phyloP scores from a whole-genome alignment of 2,329 filamentous ascomycete genomes.

The Zelopaecilomyces penicillatus region DNA sequence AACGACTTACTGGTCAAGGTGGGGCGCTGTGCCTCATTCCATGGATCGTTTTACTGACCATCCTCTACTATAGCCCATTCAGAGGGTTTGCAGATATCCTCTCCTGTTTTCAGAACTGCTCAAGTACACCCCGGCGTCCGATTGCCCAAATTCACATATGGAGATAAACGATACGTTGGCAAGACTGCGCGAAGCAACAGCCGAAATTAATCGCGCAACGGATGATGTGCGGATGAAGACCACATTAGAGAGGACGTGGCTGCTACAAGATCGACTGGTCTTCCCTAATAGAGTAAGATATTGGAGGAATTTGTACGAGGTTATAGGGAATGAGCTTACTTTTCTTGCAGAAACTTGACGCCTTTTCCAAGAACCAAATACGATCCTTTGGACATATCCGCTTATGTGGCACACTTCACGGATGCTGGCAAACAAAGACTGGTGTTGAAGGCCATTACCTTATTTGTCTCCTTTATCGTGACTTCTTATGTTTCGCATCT shows the following conservation, averaged over 20 bases:
- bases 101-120: conserved; percentile 77
- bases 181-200: conserved; percentile 64
- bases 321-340: conserved; percentile 1
- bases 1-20: conserved; percentile 88
- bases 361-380: conserved; percentile 55
- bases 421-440: conserved; percentile 68
- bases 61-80: conserved; percentile 59
- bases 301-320: not conserved
- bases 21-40: conserved; percentile 2
- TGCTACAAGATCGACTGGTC: conserved; percentile 71
- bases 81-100: conserved; percentile 85
- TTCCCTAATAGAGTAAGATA: conserved; percentile 61
- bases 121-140: conserved; percentile 72
- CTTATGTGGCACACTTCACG: conserved; percentile 74
- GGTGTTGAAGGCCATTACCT: conserved; percentile 71
- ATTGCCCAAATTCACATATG: conserved; percentile 76
- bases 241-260: conserved; percentile 72
- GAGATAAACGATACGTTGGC: conserved; percentile 68
- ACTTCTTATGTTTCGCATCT: conserved; percentile 68
- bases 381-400: conserved; percentile 71
- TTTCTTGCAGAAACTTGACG: conserved; percentile 35
- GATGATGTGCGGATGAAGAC: conserved; percentile 63
- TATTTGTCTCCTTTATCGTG: conserved; percentile 75
- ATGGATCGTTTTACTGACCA: not conserved
- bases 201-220: conserved; percentile 77